Evolutionary conservation across 768 basidiomycete genomes (phyloP), one percentile per base, ranked within the genome.

Genomic region (Podaxis pistillaris): DNA sequence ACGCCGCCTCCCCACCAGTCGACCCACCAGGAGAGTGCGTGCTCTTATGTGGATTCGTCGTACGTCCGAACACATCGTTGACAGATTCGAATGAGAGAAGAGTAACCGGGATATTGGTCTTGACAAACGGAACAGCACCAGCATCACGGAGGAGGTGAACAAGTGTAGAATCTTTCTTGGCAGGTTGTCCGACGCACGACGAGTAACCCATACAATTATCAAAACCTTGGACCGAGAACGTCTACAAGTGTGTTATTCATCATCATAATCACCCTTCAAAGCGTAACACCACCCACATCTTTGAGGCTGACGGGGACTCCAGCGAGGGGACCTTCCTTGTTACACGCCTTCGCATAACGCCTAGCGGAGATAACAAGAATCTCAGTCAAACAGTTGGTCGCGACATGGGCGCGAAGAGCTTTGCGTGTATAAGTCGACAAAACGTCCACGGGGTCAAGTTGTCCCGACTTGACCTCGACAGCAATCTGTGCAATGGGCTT

Each of bases 41-140:
- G 17, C 68, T 68, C 56, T 85, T 86, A 71, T 87, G 81, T 0
- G 88, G 88, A 67, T 89, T 90, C 30, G 77, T 80, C 0, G 86
- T 83, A 56, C 73, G 73, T 1, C 87, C 87, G 66, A 85, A 89
- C 0, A 87, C 73, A 64, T 86, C 83, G 37, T 85, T 85, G 22
- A 71, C 63, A 3, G 84, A 80, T 65, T 86, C 86, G 55, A 83
- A 82, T n/a, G 84, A 83, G 54, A 87, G 75, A 37, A 87, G 79
- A 0, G 83, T 86, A 54, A 79, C 77, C 0, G 86, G 87, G 6
- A 86, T 71, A 51, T 85, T 86, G n/a, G 88, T 90, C 71, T 90
- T 90, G 64, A 84, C 84, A 63, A 81, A 87, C 13, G 86, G 83
- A 37, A 90, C 75, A 0, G 88, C 88, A 37, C 88, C 88, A 1